Percentiles rank a stretch among this genome's conserved stretches.
Evolutionary conservation across 805 yeast species (phyloP).

Genomic region (Hanseniaspora nectarophila): DNA sequence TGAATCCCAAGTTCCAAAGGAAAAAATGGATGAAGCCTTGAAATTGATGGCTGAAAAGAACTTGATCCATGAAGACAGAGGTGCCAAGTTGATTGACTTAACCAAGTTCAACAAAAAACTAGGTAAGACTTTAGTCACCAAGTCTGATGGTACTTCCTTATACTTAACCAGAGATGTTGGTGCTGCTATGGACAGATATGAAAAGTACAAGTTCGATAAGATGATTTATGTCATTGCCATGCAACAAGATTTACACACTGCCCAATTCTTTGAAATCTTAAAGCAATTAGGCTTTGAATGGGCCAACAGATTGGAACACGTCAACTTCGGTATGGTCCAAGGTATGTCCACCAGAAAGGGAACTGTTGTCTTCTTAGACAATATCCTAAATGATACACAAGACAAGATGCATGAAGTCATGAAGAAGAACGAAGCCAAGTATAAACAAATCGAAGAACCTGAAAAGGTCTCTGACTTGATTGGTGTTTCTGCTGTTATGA

Average conservation of each 20-base stretch:
- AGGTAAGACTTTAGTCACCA: slow-evolving; percentile 85
- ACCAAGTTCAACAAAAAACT: slow-evolving; percentile 76
- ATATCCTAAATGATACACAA: slow-evolving; percentile 83
- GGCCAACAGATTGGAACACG: slow-evolving; percentile 69
- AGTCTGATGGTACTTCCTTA: slow-evolving; percentile 88
- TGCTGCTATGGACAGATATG: slow-evolving; percentile 84
- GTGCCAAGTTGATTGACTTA: slow-evolving; percentile 81
- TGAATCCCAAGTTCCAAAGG: slow-evolving; percentile 82
- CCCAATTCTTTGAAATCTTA: slow-evolving; percentile 87
- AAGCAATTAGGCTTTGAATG: slow-evolving; percentile 82
- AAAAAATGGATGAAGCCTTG: slow-evolving; percentile 54
- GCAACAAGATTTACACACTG: slow-evolving; percentile 89
- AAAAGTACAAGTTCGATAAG: slow-evolving; percentile 76
- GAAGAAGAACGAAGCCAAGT: slow-evolving; percentile 82
- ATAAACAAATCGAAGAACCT: slow-evolving; percentile 85
- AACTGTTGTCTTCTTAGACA: slow-evolving; percentile 94
- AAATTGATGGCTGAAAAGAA: slow-evolving; percentile 52
- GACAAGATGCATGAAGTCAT: slow-evolving; percentile 92
- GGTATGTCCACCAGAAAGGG: slow-evolving; percentile 99
- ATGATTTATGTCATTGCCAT: slow-evolving; percentile 92
- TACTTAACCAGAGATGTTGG: slow-evolving; percentile 94
- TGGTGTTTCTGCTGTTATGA: slow-evolving; percentile 96
- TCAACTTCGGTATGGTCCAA: slow-evolving; percentile 93
- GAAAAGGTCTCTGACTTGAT: slow-evolving; percentile 89
- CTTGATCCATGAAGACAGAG: slow-evolving; percentile 73